These are phyloP conservation scores for Mortierella antarctica DNA, from an alignment of 192 early-diverging fungal species.

Conservation along the genomic window DNA sequence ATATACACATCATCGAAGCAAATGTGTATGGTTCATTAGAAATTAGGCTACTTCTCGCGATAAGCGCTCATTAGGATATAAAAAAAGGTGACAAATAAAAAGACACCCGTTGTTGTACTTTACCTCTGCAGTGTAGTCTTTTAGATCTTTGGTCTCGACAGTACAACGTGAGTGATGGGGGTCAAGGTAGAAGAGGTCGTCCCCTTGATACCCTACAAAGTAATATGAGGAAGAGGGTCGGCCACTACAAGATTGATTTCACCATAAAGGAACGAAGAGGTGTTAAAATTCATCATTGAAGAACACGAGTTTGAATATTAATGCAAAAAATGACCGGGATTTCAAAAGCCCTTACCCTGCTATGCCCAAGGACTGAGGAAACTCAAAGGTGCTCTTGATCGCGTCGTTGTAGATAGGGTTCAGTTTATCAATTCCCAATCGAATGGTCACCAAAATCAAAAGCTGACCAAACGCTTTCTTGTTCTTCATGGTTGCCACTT, in stretches of 20 bases:
- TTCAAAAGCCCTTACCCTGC: conserved; percentile 73
- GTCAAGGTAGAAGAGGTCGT: conserved; percentile 90
- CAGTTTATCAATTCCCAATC: conserved; percentile 90
- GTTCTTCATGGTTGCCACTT: conserved; percentile 59
- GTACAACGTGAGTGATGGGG: conserved; percentile 88
- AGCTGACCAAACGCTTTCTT: conserved; percentile 66
- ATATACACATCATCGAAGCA: neutral
- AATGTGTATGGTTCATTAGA: neutral
- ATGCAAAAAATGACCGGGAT: neutral
- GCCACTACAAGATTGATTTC: no score
- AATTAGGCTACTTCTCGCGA: neutral
- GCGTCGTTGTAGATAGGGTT: conserved; percentile 87
- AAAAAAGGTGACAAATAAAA: neutral
- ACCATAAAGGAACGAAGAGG: neutral
- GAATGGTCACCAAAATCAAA: conserved; percentile 87
- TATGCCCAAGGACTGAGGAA: conserved; percentile 88
- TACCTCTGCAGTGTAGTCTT: conserved; percentile 63
- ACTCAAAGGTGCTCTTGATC: conserved; percentile 79
- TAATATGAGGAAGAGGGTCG: conserved; percentile 94
- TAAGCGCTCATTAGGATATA: neutral
- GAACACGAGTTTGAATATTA: neutral
- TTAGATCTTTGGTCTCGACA: conserved; percentile 61
- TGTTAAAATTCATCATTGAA: conserved; percentile 5
- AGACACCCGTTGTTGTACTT: neutral
- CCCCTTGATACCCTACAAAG: conserved; percentile 89